These are phyloP conservation scores for Penicillium ochrochloron DNA, from an alignment of 495 filamentous ascomycete genomes.

Conservation along the genomic window DNA sequence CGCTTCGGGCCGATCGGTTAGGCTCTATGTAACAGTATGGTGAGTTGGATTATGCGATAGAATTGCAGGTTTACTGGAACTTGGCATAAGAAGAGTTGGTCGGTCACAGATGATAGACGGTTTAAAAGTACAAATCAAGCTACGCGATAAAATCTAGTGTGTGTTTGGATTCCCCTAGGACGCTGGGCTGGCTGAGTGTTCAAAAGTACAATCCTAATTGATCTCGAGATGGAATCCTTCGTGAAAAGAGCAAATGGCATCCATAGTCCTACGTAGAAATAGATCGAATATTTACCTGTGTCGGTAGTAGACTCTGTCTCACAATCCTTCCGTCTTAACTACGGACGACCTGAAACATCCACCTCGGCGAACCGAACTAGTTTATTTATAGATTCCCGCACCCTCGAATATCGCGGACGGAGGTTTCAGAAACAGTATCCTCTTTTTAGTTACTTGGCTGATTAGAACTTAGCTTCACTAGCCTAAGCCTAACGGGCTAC, in stretches of 20 bases:
- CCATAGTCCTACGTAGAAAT: not conserved
- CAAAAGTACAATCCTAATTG: too few species aligned
- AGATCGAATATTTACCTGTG: not conserved
- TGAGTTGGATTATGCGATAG: not conserved
- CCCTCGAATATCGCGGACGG: not conserved
- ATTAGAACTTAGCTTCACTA: not conserved
- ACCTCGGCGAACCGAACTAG: not conserved
- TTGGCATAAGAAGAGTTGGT: too few species aligned
- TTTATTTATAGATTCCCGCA: not conserved
- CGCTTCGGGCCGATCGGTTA: slow-evolving; percentile 1
- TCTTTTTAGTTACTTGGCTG: not conserved
- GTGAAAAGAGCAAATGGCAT: too few species aligned
- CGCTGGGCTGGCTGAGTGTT: too few species aligned
- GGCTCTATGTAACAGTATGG: not conserved
- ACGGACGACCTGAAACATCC: slow-evolving; percentile 3
- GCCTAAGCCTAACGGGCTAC: too few species aligned
- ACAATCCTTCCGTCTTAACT: not conserved
- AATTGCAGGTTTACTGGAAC: too few species aligned
- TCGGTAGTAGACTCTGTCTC: not conserved
- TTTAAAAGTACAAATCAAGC: too few species aligned
- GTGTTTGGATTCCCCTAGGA: too few species aligned
- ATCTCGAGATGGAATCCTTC: too few species aligned
- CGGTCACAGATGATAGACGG: too few species aligned
- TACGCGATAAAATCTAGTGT: too few species aligned
- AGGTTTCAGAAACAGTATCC: slow-evolving; percentile 2